These are phyloP conservation scores for Camellia japonica DNA, from an alignment of 148 eudicot species.

Conservation along the genomic window DNA sequence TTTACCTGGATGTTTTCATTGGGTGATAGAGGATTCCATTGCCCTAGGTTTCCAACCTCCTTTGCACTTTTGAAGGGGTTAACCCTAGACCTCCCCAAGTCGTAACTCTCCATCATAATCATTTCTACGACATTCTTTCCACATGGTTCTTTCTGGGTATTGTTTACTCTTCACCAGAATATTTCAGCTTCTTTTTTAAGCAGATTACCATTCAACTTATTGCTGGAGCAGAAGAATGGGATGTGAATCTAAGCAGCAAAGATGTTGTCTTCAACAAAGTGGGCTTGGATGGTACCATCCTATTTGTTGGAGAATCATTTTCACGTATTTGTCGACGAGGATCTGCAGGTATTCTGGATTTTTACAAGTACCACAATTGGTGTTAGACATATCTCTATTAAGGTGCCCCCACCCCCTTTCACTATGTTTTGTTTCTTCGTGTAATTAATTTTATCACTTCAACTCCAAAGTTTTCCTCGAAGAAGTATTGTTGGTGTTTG, in stretches of 20 bases:
- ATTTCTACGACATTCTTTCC: background rate
- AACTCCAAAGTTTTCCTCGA: slow-evolving; percentile 1
- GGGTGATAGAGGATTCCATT: background rate
- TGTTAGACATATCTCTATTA: background rate
- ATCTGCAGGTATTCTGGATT: slow-evolving; percentile 60
- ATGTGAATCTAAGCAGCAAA: slow-evolving; percentile 25
- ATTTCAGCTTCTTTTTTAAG: slow-evolving; percentile 64
- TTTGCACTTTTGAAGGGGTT: slow-evolving; percentile 3
- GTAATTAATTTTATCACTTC: background rate
- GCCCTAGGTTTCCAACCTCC: background rate
- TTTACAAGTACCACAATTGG: background rate
- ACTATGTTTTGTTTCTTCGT: background rate
- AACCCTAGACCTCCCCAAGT: background rate
- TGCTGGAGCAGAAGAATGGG: slow-evolving; percentile 61
- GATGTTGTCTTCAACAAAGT: slow-evolving; percentile 19
- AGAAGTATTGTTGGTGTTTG: background rate
- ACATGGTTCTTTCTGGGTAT: background rate
- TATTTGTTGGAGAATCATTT: slow-evolving; percentile 71
- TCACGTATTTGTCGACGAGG: slow-evolving; percentile 91
- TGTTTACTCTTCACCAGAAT: slow-evolving; percentile 41
- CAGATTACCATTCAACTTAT: slow-evolving; percentile 60
- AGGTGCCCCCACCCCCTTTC: background rate
- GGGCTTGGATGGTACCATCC: slow-evolving; percentile 38
- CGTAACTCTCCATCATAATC: background rate
- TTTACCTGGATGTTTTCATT: background rate